Evolutionary conservation across 768 basidiomycete genomes (phyloP).

Genomic region (Epithele typhae): DNA sequence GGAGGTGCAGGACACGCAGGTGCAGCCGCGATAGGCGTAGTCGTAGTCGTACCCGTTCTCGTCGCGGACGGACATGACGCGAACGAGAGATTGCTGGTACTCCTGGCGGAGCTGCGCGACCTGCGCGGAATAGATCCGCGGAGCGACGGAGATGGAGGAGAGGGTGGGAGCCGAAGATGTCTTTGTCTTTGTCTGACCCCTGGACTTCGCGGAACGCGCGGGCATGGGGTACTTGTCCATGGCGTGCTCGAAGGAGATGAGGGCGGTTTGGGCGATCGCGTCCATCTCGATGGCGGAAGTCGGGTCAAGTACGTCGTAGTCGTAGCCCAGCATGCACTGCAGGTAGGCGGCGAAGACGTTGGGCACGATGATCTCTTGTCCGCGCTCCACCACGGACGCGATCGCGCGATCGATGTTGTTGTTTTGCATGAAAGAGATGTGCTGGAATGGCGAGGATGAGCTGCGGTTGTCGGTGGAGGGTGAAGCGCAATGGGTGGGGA

Average conservation of each 20-base stretch:
- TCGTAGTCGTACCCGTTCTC: conserved; percentile 4
- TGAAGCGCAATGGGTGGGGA: too few relatives aligned
- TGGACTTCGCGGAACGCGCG: neutral
- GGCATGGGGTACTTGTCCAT: conserved; percentile 17
- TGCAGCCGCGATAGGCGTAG: neutral
- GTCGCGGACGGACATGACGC: neutral
- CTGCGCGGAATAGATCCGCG: conserved; percentile 4
- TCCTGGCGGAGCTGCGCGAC: conserved; percentile 12
- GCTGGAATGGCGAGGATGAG: neutral
- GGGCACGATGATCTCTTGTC: conserved; percentile 24
- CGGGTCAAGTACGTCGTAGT: conserved; percentile 40
- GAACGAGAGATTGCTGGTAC: conserved; percentile 6
- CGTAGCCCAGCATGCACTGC: conserved; percentile 57
- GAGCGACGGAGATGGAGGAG: neutral
- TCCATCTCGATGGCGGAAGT: conserved; percentile 80
- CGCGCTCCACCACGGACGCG: conserved; percentile 8
- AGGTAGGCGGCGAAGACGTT: conserved; percentile 88
- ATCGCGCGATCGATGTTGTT: conserved; percentile 11
- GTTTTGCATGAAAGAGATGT: neutral
- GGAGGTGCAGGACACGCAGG: neutral
- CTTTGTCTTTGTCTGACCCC: neutral
- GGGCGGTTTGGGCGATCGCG: conserved; percentile 95
- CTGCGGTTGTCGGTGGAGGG: neutral
- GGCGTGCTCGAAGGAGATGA: conserved; percentile 49
- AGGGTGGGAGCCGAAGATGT: neutral